A percentile compares a stretch with the other conserved stretches of the same genome.
phyloP scores from a whole-genome alignment of 169 alveolate genomes.

The Plasmodium vinckei region DNA sequence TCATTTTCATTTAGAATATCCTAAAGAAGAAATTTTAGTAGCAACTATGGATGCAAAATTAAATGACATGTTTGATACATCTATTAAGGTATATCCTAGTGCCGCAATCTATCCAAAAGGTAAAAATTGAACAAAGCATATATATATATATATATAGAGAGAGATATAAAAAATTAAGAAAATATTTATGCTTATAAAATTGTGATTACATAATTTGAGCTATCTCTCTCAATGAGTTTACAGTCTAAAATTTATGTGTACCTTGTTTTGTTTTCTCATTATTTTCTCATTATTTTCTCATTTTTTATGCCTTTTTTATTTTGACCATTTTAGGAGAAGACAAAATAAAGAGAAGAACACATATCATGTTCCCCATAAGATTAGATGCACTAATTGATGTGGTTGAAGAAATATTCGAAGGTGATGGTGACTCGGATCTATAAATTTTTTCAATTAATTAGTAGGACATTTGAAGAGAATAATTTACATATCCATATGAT shows the following conservation, averaged over 20 bases:
- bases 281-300: too few relatives aligned
- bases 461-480: too few relatives aligned
- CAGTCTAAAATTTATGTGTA: not conserved
- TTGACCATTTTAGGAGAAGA: slow-evolving; percentile 9
- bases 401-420: slow-evolving; percentile 50
- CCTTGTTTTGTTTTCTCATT: not conserved
- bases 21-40: slow-evolving; percentile 42
- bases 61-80: slow-evolving; percentile 64
- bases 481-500: not conserved
- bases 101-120: slow-evolving; percentile 64
- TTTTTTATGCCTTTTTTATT: too few relatives aligned
- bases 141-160: too few relatives aligned
- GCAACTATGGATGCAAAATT: slow-evolving; percentile 75
- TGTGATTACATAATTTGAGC: too few relatives aligned
- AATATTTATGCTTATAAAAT: not conserved
- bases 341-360: slow-evolving; percentile 38
- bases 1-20: slow-evolving; percentile 48
- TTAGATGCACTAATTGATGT: slow-evolving; percentile 54
- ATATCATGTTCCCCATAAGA: slow-evolving; percentile 52
- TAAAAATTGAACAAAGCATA: not conserved
- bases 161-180: not conserved
- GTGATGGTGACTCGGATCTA: slow-evolving; percentile 9
- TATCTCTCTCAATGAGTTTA: not conserved
- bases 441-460: too few relatives aligned
- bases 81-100: slow-evolving; percentile 41